These are phyloP conservation scores for Chlorella sp. DNA, from an alignment of 139 green algal genomes.

Conservation along the genomic window DNA sequence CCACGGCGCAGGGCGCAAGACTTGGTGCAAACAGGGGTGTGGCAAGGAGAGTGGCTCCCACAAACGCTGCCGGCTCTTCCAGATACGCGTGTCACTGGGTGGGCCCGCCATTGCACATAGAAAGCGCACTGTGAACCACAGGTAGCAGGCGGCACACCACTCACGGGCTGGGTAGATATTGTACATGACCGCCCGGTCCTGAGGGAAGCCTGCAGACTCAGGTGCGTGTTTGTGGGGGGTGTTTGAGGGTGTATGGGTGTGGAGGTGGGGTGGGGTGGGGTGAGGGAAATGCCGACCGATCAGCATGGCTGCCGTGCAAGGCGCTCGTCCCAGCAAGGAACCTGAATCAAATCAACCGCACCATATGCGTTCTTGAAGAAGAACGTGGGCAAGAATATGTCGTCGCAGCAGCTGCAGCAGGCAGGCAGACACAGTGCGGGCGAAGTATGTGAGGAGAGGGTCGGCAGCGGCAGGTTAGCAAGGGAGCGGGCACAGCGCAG, in stretches of 20 bases:
- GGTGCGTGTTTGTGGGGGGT: background rate
- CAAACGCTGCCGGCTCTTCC: too few species aligned
- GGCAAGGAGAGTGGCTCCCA: background rate
- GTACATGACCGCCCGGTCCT: conserved; percentile 17
- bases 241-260: too few species aligned
- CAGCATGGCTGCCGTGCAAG: background rate
- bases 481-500: background rate
- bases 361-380: conserved; percentile 4
- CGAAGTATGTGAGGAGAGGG: background rate
- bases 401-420: conserved; percentile 26
- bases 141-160: background rate
- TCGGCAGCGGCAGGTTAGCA: background rate
- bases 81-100: too few species aligned
- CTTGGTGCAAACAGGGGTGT: background rate
- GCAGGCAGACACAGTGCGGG: background rate
- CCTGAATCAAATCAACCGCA: too few species aligned
- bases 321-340: too few species aligned
- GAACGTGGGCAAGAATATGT: conserved; percentile 16
- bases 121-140: background rate
- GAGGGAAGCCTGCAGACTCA: conserved; percentile 8
- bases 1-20: background rate
- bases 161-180: background rate
- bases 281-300: background rate
- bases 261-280: background rate
- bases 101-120: background rate